Evolutionary conservation across 495 filamentous ascomycete species (phyloP).

Genomic region (Lichenothelia convexa): DNA sequence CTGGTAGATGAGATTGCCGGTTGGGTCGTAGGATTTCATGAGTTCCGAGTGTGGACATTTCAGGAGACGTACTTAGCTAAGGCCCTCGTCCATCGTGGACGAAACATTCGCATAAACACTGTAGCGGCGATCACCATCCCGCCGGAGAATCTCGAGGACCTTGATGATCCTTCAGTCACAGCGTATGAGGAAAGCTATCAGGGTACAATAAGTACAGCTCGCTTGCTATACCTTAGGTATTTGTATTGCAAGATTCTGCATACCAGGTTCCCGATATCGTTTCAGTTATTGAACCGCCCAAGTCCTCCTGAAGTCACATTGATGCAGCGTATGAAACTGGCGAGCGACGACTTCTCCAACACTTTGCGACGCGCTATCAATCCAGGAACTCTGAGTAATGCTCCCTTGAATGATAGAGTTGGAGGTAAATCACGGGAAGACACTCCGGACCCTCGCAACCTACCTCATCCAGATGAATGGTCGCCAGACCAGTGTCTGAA

Average conservation of each 20-base stretch:
- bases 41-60: slow-evolving; percentile 1
- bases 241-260: no score
- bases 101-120: not conserved
- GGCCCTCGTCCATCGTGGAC: not conserved
- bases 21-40: not conserved
- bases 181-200: no score
- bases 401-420: not conserved
- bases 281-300: no score
- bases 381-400: not conserved
- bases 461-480: not conserved
- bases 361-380: not conserved
- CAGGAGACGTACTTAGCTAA: not conserved
- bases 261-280: no score
- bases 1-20: slow-evolving; percentile 1
- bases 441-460: not conserved
- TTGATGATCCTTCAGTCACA: no score
- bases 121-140: not conserved
- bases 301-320: no score
- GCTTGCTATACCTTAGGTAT: no score
- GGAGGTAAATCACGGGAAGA: not conserved
- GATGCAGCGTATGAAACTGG: no score
- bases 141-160: not conserved
- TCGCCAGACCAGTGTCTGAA: not conserved
- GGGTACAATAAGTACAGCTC: no score
- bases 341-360: not conserved